phyloP scores from a whole-genome alignment of 208 protist genomes.

The Crithidia fasciculata region DNA sequence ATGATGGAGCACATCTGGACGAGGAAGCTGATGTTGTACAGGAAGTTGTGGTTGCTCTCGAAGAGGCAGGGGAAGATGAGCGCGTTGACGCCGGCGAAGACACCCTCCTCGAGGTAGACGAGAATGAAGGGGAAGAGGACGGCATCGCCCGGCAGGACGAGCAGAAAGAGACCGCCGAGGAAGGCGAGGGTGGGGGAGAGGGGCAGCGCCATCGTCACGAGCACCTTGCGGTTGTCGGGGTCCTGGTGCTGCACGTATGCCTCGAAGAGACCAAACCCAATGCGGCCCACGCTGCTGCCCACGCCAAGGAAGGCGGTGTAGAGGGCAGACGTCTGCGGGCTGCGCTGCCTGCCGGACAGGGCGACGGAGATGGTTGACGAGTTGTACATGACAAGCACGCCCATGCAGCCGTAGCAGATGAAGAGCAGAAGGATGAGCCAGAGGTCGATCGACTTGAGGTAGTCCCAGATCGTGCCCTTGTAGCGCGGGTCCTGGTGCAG shows the following conservation, averaged over 20 bases:
- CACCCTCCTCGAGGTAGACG: constrained; percentile 70
- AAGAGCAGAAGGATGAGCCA: constrained; percentile 67
- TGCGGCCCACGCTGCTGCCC: constrained; percentile 59
- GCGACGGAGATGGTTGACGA: constrained; percentile 67
- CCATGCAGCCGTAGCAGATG: constrained; percentile 54
- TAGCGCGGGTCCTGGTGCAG: constrained; percentile 62
- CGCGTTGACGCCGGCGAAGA: constrained; percentile 58
- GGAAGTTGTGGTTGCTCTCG: constrained; percentile 49
- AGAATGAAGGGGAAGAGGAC: constrained; percentile 67
- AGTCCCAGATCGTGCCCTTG: constrained; percentile 42
- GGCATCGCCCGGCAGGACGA: constrained; percentile 49
- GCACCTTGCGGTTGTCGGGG: constrained; percentile 43
- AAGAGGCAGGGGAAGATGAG: constrained; percentile 68
- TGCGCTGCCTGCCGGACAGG: constrained; percentile 43
- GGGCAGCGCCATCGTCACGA: constrained; percentile 60
- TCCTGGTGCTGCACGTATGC: constrained; percentile 67
- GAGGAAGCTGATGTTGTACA: constrained; percentile 71
- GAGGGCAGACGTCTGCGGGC: constrained; percentile 37
- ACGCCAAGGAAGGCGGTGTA: constrained; percentile 79
- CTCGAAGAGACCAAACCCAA: constrained; percentile 68
- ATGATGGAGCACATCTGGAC: constrained; percentile 57
- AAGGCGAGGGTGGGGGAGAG: constrained; percentile 50
- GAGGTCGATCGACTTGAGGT: constrained; percentile 43
- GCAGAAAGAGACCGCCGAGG: constrained; percentile 51
- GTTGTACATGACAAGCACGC: constrained; percentile 75